These are phyloP conservation scores for Gossypium trilobum DNA, from an alignment of 441 rosid genomes.

Conservation along the genomic window DNA sequence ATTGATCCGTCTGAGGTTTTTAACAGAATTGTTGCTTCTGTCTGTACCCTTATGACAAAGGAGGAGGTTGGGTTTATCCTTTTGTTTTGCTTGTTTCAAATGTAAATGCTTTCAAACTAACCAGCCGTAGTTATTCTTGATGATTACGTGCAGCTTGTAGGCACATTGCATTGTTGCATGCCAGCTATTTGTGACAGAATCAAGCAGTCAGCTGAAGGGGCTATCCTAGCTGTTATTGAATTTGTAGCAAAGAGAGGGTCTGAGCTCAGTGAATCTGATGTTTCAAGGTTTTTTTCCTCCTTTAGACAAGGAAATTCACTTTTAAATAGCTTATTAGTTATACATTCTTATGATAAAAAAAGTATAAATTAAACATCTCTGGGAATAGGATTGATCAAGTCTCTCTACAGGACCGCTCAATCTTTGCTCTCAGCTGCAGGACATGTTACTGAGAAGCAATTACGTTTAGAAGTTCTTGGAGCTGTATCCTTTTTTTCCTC, in stretches of 20 bases:
- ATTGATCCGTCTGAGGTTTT: conserved; percentile 97
- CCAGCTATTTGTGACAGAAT: conserved; percentile 77
- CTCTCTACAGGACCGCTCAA: conserved; percentile 69
- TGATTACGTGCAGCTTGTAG: conserved; percentile 66
- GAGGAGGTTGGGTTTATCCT: conserved; percentile 56
- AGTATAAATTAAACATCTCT: background rate
- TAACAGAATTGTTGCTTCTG: conserved; percentile 83
- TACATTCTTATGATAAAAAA: background rate
- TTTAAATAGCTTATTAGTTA: conserved; percentile 6
- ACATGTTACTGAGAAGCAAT: conserved; percentile 80
- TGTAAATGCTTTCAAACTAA: background rate
- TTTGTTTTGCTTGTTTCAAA: conserved; percentile 3
- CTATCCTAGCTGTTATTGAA: conserved; percentile 85
- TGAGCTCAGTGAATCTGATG: conserved; percentile 66
- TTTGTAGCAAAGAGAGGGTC: conserved; percentile 72
- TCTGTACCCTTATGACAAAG: conserved; percentile 57
- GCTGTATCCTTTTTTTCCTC: conserved; percentile 64
- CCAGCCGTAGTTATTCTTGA: conserved; percentile 15
- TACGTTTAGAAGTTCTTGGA: conserved; percentile 85
- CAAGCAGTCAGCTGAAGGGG: conserved; percentile 92
- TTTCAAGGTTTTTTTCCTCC: conserved; percentile 49
- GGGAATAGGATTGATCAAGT: background rate
- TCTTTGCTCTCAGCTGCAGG: conserved; percentile 81
- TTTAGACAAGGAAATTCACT: background rate
- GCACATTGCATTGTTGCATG: conserved; percentile 61